Conservation (phyloP, 768 basidiomycete species). For the Austroboletus eburneus region DNA sequence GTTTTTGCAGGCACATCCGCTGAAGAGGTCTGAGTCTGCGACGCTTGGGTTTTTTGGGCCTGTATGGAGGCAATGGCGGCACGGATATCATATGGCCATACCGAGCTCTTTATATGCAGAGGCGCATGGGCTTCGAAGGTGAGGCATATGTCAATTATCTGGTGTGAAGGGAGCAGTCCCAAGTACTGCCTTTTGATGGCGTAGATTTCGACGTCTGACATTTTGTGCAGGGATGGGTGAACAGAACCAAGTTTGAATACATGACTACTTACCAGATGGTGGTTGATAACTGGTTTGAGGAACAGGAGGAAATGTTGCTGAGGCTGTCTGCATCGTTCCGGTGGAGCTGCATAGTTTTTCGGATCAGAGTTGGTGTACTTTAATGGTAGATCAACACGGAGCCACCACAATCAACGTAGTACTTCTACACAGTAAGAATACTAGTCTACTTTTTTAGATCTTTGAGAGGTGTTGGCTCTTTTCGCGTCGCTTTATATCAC, state of each 20-base stretch:
- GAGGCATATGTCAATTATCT: conserved; percentile 78
- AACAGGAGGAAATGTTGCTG: conserved; percentile 35
- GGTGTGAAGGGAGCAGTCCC: conserved; percentile 57
- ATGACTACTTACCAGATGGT: conserved; percentile 33
- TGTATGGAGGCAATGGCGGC: conserved; percentile 56
- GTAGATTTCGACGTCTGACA: conserved; percentile 42
- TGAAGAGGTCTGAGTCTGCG: conserved; percentile 16
- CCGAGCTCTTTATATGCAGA: conserved; percentile 53
- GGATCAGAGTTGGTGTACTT: conserved; percentile 53
- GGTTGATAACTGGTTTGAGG: conserved; percentile 35
- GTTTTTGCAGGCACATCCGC: conserved; percentile 12
- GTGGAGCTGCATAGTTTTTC: conserved; percentile 68
- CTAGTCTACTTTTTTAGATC: too few species aligned
- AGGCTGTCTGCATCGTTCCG: conserved; percentile 57
- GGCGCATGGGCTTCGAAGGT: conserved; percentile 67
- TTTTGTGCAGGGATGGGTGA: conserved; percentile 26
- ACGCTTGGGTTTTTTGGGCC: conserved; percentile 21
- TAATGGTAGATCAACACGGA: too few species aligned
- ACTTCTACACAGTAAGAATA: too few species aligned
- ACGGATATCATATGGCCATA: conserved; percentile 72
- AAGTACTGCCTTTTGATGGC: conserved; percentile 72
- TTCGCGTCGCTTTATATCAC: too few species aligned
- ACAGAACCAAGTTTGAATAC: conserved; percentile 18
- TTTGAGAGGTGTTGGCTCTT: too few species aligned
- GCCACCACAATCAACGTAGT: too few species aligned